These are phyloP conservation scores for Saitoella complicata DNA, from an alignment of 805 yeast species.

Conservation along the genomic window DNA sequence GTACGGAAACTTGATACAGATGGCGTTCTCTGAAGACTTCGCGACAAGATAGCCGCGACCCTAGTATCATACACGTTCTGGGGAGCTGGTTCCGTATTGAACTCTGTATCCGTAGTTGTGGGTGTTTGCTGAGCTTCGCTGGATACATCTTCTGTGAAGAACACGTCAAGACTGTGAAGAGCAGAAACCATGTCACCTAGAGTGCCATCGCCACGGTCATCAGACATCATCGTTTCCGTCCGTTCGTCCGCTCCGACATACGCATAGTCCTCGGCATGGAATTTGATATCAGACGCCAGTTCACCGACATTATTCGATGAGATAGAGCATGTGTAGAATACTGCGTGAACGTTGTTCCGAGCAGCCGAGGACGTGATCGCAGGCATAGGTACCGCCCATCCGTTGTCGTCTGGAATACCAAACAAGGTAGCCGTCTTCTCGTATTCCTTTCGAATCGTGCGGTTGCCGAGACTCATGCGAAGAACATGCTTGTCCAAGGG, in stretches of 20 bases:
- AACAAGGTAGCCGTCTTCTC: slow-evolving; percentile 78
- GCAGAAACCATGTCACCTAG: slow-evolving; percentile 87
- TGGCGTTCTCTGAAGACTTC: not conserved
- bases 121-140: not conserved
- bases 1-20: too few species aligned
- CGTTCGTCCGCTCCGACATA: slow-evolving; percentile 8
- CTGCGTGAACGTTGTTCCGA: slow-evolving; percentile 87
- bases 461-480: slow-evolving; percentile 78
- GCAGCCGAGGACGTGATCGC: slow-evolving; percentile 77
- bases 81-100: not conserved
- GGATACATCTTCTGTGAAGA: slow-evolving; percentile 48
- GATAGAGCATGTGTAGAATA: slow-evolving; percentile 65
- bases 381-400: slow-evolving; percentile 97
- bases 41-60: not conserved
- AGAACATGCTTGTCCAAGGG: slow-evolving; percentile 81
- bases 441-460: slow-evolving; percentile 59
- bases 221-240: slow-evolving; percentile 21
- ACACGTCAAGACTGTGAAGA: slow-evolving; percentile 72
- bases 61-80: not conserved
- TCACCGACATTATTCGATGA: slow-evolving; percentile 14
- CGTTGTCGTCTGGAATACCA: slow-evolving; percentile 88
- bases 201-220: slow-evolving; percentile 47
- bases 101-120: not conserved
- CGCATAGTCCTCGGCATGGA: slow-evolving; percentile 25
- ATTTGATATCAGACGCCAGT: slow-evolving; percentile 16